Evolutionary conservation across 257 asterid species (phyloP).

Genomic region (Solanum medicagineum): DNA sequence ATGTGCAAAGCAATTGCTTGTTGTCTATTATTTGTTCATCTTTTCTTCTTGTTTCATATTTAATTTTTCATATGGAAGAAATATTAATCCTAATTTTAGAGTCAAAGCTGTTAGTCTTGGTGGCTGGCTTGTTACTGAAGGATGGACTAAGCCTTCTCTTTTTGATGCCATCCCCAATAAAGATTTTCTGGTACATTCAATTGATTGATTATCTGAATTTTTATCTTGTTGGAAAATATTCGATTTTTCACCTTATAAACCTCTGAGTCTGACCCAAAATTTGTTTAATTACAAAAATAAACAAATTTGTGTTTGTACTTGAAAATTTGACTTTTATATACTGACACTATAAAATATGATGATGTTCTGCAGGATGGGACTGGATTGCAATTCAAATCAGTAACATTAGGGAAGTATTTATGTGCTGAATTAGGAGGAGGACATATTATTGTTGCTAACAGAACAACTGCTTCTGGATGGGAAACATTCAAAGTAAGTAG

Average conservation of each 20-base stretch:
- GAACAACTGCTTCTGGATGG: constrained; percentile 63
- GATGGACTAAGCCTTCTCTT: constrained; percentile 62
- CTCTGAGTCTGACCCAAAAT: too few species aligned
- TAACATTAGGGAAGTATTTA: constrained; percentile 38
- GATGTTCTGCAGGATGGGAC: constrained; percentile 48
- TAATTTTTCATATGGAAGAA: constrained; percentile 11
- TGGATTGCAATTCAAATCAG: constrained; percentile 46
- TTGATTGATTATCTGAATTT: not conserved
- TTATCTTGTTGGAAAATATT: too few species aligned
- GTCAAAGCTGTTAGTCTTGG: constrained; percentile 64
- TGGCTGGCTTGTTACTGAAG: constrained; percentile 62
- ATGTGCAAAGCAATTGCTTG: not conserved
- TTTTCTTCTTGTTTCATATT: constrained; percentile 3
- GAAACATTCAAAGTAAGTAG: constrained; percentile 50
- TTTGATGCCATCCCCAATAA: constrained; percentile 45
- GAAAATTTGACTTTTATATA: not conserved
- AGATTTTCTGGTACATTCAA: constrained; percentile 31
- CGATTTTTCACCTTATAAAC: too few species aligned
- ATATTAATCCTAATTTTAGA: not conserved
- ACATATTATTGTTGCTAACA: constrained; percentile 41
- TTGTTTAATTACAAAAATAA: too few species aligned
- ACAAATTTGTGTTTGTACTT: too few species aligned
- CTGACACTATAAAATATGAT: not conserved
- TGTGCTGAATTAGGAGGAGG: constrained; percentile 80
- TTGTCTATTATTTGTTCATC: constrained; percentile 8